Evolutionary conservation across 2,329 filamentous ascomycete genomes (phyloP).

Genomic region (Xylariales sp.): DNA sequence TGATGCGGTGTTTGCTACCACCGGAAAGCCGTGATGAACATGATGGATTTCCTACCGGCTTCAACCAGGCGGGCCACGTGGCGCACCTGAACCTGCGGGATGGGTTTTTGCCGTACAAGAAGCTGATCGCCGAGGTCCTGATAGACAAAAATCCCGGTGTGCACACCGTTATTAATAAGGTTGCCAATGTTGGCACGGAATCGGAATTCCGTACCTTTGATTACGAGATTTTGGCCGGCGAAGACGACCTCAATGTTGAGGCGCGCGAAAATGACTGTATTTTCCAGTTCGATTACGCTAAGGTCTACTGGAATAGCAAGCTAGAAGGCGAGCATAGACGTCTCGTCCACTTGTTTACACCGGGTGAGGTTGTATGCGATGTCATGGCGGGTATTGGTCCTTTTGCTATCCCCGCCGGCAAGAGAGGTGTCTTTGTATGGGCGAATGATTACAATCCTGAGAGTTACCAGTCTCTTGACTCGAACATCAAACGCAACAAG

Average conservation of each 20-base stretch:
- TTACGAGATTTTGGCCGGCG: slow-evolving; percentile 89
- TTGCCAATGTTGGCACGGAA: slow-evolving; percentile 85
- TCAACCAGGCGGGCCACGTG: slow-evolving; percentile 89
- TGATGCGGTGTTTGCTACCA: slow-evolving; percentile 84
- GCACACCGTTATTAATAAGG: slow-evolving; percentile 94
- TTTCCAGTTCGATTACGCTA: slow-evolving; percentile 94
- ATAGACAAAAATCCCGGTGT: slow-evolving; percentile 88
- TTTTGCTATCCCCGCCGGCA: slow-evolving; percentile 91
- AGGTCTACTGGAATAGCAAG: slow-evolving; percentile 98
- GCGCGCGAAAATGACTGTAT: slow-evolving; percentile 83
- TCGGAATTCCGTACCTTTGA: slow-evolving; percentile 91
- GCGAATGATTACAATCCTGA: slow-evolving; percentile 98
- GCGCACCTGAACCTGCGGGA: slow-evolving; percentile 92
- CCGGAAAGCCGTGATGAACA: slow-evolving; percentile 79
- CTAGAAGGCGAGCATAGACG: slow-evolving; percentile 90
- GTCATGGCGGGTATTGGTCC: slow-evolving; percentile 98
- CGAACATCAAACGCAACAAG: slow-evolving; percentile 82
- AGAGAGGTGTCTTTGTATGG: slow-evolving; percentile 91
- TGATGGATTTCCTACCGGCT: slow-evolving; percentile 81
- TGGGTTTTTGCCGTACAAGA: slow-evolving; percentile 85
- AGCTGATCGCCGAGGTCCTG: slow-evolving; percentile 82
- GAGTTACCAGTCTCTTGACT: slow-evolving; percentile 77
- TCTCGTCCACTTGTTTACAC: slow-evolving; percentile 78
- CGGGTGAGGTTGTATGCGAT: slow-evolving; percentile 91
- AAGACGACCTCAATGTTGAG: slow-evolving; percentile 83